Conservation (phyloP, 345 rosid genomes). For the Rhizophora apiculata region DNA sequence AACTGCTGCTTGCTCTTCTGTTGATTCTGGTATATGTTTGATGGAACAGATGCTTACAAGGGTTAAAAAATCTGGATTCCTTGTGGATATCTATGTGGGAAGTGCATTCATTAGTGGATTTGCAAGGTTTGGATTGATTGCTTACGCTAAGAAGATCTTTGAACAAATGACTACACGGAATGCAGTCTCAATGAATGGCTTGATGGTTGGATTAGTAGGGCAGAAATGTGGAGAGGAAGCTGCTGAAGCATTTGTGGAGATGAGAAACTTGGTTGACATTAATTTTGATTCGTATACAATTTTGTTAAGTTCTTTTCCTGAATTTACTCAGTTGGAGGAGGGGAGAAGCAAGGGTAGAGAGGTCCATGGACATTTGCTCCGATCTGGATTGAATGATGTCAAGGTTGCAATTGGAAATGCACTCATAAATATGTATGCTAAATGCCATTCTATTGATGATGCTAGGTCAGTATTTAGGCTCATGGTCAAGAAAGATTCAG, state of each 20-base stretch:
- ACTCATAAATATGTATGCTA: conserved; percentile 85
- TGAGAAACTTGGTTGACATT: conserved; percentile 45
- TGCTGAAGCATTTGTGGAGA: conserved; percentile 50
- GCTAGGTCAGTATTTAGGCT: conserved; percentile 54
- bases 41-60: conserved; percentile 66
- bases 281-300: conserved; percentile 62
- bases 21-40: conserved; percentile 48
- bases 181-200: conserved; percentile 70
- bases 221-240: conserved; percentile 74
- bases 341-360: conserved; percentile 75
- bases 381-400: conserved; percentile 45
- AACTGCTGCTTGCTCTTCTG: conserved; percentile 54
- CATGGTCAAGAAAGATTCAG: conserved; percentile 64
- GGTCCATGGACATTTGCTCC: conserved; percentile 68
- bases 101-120: conserved; percentile 81
- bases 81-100: conserved; percentile 76
- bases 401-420: conserved; percentile 71
- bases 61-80: conserved; percentile 60
- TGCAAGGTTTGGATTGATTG: conserved; percentile 56
- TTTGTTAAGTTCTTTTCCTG: conserved; percentile 71
- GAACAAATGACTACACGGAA: conserved; percentile 59
- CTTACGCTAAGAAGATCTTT: conserved; percentile 57
- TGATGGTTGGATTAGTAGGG: conserved; percentile 79
- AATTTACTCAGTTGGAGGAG: conserved; percentile 45
- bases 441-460: conserved; percentile 56